phyloP scores from a whole-genome alignment of 2,329 filamentous ascomycete genomes.

The Ophiostoma quercus region DNA sequence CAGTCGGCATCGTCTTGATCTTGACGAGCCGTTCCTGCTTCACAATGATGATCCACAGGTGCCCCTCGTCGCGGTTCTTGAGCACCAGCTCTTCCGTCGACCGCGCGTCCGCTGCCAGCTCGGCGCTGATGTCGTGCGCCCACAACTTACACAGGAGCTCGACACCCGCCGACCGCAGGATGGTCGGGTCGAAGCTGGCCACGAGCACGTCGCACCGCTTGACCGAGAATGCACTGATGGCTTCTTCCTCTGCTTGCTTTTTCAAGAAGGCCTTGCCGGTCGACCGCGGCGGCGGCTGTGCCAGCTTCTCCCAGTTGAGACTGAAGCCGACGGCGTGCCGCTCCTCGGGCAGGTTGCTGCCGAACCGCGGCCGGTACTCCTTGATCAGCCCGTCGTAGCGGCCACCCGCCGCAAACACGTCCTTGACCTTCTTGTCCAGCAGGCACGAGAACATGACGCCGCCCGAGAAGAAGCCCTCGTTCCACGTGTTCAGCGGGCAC shows the following conservation, averaged over 20 bases:
- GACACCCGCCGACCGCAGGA: slow-evolving; percentile 70
- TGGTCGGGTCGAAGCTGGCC: slow-evolving; percentile 74
- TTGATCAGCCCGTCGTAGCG: slow-evolving; percentile 86
- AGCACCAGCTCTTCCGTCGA: slow-evolving; percentile 74
- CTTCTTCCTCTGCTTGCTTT: slow-evolving; percentile 58
- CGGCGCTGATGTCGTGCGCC: slow-evolving; percentile 77
- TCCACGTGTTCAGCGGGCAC: slow-evolving; percentile 78
- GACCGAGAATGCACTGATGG: slow-evolving; percentile 53
- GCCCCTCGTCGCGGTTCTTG: slow-evolving; percentile 68
- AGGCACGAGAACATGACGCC: slow-evolving; percentile 88
- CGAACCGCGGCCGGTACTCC: slow-evolving; percentile 69
- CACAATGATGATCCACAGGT: slow-evolving; percentile 84
- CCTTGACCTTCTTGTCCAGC: slow-evolving; percentile 74
- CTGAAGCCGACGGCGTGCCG: slow-evolving; percentile 89
- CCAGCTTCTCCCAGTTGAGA: slow-evolving; percentile 78
- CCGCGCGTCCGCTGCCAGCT: slow-evolving; percentile 73
- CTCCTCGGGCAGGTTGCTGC: slow-evolving; percentile 52
- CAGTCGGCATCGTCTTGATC: slow-evolving; percentile 62
- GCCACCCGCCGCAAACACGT: slow-evolving; percentile 89
- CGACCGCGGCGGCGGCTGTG: slow-evolving; percentile 53
- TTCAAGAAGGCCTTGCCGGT: slow-evolving; percentile 54
- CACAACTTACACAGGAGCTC: slow-evolving; percentile 75
- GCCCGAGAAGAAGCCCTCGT: slow-evolving; percentile 82
- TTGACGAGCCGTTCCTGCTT: slow-evolving; percentile 71
- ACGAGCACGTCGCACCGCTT: slow-evolving; percentile 83